Conservation (phyloP, 768 basidiomycete genomes). For the Tulasnella sp. region DNA sequence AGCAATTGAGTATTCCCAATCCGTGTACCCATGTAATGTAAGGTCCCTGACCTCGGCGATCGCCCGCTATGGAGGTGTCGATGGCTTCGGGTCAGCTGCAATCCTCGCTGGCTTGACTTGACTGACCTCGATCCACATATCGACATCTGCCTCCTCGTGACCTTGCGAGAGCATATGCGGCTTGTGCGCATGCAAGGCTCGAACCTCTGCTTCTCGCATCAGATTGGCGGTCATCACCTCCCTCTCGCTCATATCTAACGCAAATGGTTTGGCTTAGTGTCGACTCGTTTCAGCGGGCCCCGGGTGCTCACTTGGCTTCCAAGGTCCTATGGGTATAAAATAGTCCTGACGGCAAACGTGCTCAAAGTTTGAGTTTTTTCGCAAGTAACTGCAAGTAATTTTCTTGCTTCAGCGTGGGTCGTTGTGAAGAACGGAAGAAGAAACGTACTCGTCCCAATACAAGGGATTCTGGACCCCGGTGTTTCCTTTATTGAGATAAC, state of each 20-base stretch:
- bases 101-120: no score
- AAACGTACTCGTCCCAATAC: constrained; percentile 9
- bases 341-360: not conserved
- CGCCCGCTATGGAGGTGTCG: no score
- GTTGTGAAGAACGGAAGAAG: not conserved
- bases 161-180: not conserved
- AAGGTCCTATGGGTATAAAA: constrained; percentile 4
- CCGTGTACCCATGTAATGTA: no score
- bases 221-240: not conserved
- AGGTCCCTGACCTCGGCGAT: no score
- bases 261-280: not conserved
- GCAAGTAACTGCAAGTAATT: not conserved
- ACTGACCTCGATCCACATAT: constrained; percentile 1
- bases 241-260: not conserved
- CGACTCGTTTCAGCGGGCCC: no score
- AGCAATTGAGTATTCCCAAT: no score
- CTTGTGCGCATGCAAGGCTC: not conserved
- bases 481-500: not conserved
- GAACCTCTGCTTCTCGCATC: not conserved
- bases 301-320: not conserved
- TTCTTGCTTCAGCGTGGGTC: not conserved
- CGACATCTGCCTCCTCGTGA: not conserved
- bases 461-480: not conserved
- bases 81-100: no score
- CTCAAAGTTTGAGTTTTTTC: constrained; percentile 1